phyloP scores from a whole-genome alignment of 169 alveolate species.

The Cryptosporidium tyzzeri region DNA sequence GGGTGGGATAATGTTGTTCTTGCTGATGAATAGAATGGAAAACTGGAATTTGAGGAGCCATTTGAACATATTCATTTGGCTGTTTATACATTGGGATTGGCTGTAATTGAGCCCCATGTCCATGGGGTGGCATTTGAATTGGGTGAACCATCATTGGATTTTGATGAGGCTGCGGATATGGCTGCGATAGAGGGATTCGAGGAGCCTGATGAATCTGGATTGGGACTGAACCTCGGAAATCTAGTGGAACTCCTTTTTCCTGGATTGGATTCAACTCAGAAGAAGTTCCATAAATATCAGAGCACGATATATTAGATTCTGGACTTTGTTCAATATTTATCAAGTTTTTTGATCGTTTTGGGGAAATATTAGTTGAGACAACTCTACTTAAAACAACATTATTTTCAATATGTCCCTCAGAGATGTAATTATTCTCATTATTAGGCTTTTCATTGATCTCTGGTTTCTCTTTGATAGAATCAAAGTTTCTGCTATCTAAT shows the following conservation, averaged over 20 bases:
- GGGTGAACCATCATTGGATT: constrained; percentile 2
- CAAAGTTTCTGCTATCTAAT: not conserved
- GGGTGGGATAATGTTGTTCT: not conserved
- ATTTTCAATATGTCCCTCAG: not conserved
- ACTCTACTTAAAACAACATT: not conserved
- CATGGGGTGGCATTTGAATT: constrained; percentile 1
- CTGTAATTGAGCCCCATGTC: not conserved
- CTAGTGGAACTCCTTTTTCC: not conserved
- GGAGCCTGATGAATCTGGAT: not conserved
- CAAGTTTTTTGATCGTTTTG: not conserved
- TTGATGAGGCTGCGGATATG: not conserved
- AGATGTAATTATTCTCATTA: not conserved
- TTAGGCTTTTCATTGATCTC: not conserved
- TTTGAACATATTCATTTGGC: not conserved
- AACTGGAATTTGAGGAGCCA: not conserved
- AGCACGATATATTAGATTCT: not conserved
- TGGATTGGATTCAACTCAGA: not conserved
- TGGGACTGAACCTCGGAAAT: not conserved
- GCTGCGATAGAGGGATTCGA: not conserved
- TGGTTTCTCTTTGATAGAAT: not conserved
- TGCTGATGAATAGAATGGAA: not conserved
- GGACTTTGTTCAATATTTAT: not conserved
- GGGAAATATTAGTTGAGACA: not conserved
- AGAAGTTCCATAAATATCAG: not conserved
- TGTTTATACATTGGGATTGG: not conserved